Evolutionary conservation across 768 basidiomycete genomes (phyloP), one percentile per base, ranked within the genome.

Genomic region (Mycena epipterygia): DNA sequence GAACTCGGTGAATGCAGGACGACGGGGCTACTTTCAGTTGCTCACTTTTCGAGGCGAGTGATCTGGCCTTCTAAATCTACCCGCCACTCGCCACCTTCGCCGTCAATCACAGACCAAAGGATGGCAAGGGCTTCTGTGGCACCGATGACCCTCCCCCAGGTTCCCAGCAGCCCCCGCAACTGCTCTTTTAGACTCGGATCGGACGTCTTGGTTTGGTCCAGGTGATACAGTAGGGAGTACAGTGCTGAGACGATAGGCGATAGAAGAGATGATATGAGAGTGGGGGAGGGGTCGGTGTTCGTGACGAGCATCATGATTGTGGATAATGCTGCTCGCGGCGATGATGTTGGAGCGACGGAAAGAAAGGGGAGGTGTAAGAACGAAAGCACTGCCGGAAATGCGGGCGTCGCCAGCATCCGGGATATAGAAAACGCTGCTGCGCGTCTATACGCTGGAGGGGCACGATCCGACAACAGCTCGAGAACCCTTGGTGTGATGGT

Each of bases 261-360:
- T 12, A 96, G 77, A 9, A 95, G 75, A 23, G 83, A 78, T 0
- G 89, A 85, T 44, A 95, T 86, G 46, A 95, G 84, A 3, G 81
- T 78, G 0, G 95, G 93, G 5, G 93, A 92, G 7, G 95, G 95
- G 71, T 97, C 94, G 7, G 91, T 89, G 73, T 96, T 93, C 7
- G 90, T 86, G 3, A 94, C 80, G 30, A 97, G 81, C 0, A 84
- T 82, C 58, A 86, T 82, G 23, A 95, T 78, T 6, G 80, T 84
- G 8, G 82, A 80, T n/a, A 94, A 77, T 3, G 89, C 84, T 17
- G 78, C 78, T 23, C 80, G 78, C 6, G 89, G 81, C 5, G 79
- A 62, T 37, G 79, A 65, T 3, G 67, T 14, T 39, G 44, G 11
- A 7, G 49, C 19, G 41, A 58, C 33, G 5, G 68, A 65, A 27